A percentile compares a stretch with the other conserved stretches of the same genome.
Conservation (phyloP, 352 stramenopile species). For the Globisporangium heterothallicum region DNA sequence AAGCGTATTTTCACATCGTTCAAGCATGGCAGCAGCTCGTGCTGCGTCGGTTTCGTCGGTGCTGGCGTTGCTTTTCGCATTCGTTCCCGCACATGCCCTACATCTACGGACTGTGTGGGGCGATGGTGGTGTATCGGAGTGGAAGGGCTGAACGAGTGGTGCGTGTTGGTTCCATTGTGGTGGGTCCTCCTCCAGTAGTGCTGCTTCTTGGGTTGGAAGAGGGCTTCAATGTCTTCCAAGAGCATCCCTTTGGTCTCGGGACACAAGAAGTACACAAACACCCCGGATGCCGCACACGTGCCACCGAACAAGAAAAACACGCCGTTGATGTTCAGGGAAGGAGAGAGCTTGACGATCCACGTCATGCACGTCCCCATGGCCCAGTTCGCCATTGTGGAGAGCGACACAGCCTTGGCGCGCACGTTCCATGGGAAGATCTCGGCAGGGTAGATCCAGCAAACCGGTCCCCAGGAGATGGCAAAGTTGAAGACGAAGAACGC, state of each 20-base stretch:
- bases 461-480: slow-evolving; percentile 19
- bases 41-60: too few species aligned
- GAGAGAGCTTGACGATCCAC: slow-evolving; percentile 14
- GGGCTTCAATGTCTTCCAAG: slow-evolving; percentile 14
- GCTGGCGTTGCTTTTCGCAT: too few species aligned
- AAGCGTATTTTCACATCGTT: too few species aligned
- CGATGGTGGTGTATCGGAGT: too few species aligned
- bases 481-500: slow-evolving; percentile 23
- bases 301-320: slow-evolving; percentile 30
- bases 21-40: too few species aligned
- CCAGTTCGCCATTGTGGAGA: slow-evolving; percentile 19
- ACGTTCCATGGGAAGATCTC: slow-evolving; percentile 21
- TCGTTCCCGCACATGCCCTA: too few species aligned
- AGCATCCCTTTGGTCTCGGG: slow-evolving; percentile 13
- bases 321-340: slow-evolving; percentile 16
- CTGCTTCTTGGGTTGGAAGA: too few species aligned
- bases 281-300: slow-evolving; percentile 15
- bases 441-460: slow-evolving; percentile 23
- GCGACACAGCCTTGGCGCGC: slow-evolving; percentile 20
- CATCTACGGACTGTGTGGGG: too few species aligned
- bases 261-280: slow-evolving; percentile 12
- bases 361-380: slow-evolving; percentile 13
- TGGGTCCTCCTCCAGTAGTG: too few species aligned
- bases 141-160: too few species aligned
- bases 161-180: too few species aligned